A percentile compares a stretch with the other conserved stretches of the same genome.
These are phyloP conservation scores for Chlorella variabilis DNA, from an alignment of 163 green algal genomes.

Conservation along the genomic window DNA sequence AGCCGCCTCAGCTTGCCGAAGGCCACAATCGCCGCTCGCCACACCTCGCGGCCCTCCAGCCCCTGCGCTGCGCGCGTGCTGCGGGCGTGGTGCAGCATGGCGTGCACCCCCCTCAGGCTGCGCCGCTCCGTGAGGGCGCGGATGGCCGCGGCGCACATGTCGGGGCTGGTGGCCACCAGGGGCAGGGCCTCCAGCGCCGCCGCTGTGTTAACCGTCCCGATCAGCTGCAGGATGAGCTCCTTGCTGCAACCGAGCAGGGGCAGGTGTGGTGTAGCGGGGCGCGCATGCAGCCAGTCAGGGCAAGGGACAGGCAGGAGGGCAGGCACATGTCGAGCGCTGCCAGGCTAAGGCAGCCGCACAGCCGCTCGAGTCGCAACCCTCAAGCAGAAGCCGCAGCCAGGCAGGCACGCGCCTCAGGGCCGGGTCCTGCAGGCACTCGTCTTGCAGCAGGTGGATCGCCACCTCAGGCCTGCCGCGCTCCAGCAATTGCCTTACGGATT, in stretches of 20 bases:
- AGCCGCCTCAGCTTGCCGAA: slow-evolving; percentile 31
- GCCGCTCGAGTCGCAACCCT: not conserved
- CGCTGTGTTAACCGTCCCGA: not conserved
- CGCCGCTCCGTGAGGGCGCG: not conserved
- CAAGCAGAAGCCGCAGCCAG: too few relatives aligned
- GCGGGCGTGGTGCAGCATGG: slow-evolving; percentile 3
- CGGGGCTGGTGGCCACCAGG: not conserved
- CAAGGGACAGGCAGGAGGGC: too few relatives aligned
- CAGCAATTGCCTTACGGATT: not conserved
- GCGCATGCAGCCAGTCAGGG: too few relatives aligned
- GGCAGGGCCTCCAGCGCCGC: slow-evolving; percentile 16
- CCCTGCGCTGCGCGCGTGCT: not conserved
- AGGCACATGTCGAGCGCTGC: too few relatives aligned
- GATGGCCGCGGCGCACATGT: slow-evolving; percentile 8
- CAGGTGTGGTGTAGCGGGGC: too few relatives aligned
- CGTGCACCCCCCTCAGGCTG: slow-evolving; percentile 29
- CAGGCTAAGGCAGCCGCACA: not conserved
- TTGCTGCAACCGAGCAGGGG: too few relatives aligned
- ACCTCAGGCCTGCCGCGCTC: not conserved
- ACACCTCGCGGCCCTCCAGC: not conserved
- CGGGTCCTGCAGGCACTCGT: slow-evolving; percentile 17
- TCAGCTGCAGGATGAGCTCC: slow-evolving; percentile 22
- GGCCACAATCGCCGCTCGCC: slow-evolving; percentile 34
- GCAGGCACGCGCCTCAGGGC: slow-evolving; percentile 9
- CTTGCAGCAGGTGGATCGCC: not conserved